A percentile compares a stretch with the other conserved stretches of the same genome.
These are phyloP conservation scores for Pseudopyrenochaeta lycopersici DNA, from an alignment of 2,329 filamentous ascomycete genomes.

Conservation along the genomic window DNA sequence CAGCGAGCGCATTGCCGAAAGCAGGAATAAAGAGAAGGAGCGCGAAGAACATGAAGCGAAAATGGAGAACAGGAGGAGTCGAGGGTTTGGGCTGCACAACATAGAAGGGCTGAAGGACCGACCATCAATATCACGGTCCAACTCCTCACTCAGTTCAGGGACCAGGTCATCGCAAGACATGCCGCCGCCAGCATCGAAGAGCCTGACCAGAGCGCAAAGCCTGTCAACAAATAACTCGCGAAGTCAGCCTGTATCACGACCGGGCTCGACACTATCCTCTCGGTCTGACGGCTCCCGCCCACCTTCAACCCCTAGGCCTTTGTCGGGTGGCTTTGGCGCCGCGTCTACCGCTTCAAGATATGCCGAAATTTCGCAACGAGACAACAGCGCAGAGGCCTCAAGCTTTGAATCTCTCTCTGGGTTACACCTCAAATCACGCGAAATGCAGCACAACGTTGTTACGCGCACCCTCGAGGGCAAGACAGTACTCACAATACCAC, in stretches of 20 bases:
- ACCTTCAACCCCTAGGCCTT: conserved; percentile 32
- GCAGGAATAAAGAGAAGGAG: conserved; percentile 57
- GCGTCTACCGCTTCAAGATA: conserved; percentile 37
- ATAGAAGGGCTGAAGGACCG: conserved; percentile 36
- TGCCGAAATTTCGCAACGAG: conserved; percentile 40
- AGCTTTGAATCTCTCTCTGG: conserved; percentile 83
- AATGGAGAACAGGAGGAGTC: conserved; percentile 53
- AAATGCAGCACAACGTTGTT: conserved; percentile 82
- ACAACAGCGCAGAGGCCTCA: conserved; percentile 60
- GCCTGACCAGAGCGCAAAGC: conserved; percentile 21
- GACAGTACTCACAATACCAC: conserved; percentile 78
- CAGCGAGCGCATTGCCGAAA: conserved; percentile 83
- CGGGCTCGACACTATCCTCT: conserved; percentile 33
- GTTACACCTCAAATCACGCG: conserved; percentile 82
- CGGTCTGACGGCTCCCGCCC: conserved; percentile 28
- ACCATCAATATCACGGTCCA: conserved; percentile 33
- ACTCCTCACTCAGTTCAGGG: conserved; percentile 36
- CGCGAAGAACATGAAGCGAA: conserved; percentile 55
- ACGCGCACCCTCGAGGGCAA: conserved; percentile 81
- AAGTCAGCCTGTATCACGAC: conserved; percentile 24
- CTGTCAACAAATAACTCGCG: conserved; percentile 27
- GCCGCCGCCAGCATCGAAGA: conserved; percentile 18
- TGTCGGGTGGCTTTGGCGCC: conserved; percentile 27
- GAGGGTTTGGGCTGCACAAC: conserved; percentile 49
- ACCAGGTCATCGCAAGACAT: conserved; percentile 30